Evolutionary conservation across 441 rosid species (phyloP).

Genomic region (Capsella rubella): DNA sequence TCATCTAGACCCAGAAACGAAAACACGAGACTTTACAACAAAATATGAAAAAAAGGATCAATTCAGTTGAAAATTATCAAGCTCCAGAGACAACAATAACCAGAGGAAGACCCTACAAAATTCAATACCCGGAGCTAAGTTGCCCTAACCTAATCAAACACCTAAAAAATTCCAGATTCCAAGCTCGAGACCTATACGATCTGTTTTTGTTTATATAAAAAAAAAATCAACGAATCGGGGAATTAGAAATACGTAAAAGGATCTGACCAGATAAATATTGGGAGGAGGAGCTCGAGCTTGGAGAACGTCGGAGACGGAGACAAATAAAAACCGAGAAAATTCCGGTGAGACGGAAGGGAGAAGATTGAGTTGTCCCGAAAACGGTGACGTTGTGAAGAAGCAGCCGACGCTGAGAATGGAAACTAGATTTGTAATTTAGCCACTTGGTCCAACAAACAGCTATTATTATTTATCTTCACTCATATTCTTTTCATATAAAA

Average conservation of each 20-base stretch:
- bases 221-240: constrained; percentile 24
- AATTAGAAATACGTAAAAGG: constrained; percentile 12
- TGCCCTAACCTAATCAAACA: constrained; percentile 22
- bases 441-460: constrained; percentile 26
- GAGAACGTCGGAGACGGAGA: constrained; percentile 18
- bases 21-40: constrained; percentile 5
- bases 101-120: constrained; percentile 18
- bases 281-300: constrained; percentile 14
- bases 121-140: not conserved
- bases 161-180: constrained; percentile 19
- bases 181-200: constrained; percentile 21
- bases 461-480: not conserved
- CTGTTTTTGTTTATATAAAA: not conserved
- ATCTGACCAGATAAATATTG: constrained; percentile 36
- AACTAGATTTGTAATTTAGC: constrained; percentile 14
- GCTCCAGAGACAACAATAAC: constrained; percentile 13
- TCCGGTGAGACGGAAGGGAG: constrained; percentile 37
- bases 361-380: constrained; percentile 21
- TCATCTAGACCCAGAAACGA: constrained; percentile 2
- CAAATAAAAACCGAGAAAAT: constrained; percentile 13
- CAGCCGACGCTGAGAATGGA: constrained; percentile 31
- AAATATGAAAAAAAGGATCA: not conserved
- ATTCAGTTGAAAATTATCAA: not conserved
- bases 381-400: constrained; percentile 31
- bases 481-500: too few species aligned